Evolutionary conservation across 2,329 filamentous ascomycete genomes (phyloP), one percentile per base, ranked within the genome.

Genomic region (Arachnomyces sp.): DNA sequence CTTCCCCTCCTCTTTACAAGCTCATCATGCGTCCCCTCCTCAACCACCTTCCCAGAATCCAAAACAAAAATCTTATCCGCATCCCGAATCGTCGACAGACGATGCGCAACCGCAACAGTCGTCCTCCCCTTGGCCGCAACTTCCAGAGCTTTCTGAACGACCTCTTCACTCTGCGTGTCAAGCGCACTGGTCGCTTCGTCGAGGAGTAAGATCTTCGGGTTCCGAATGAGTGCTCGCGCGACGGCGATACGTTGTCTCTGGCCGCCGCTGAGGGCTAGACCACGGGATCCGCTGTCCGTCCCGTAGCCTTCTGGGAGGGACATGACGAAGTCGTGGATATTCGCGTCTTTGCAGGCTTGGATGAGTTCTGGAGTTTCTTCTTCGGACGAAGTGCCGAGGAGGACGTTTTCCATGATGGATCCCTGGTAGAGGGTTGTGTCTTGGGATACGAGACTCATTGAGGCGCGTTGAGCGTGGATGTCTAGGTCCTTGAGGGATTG

Each of bases 101-200:
- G 78, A 66, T 95, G 88, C 21, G 88, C 88, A 57, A 95, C 93
- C 3, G 85, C 84, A 52, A 94, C 90, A 2, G 86, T 93, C 0
- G 87, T 94, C 36, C 87, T 75, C 9, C 86, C 86, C 44, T 80
- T 72, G 2, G 85, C 73, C n/a, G 86, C 48, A 14, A 41, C 43
- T 31, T 56, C 55, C 33, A 62, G 42, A 1, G 59, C 59, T 28
- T 46, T 48, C 35, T 59, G 55, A 12, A 62, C 58, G 9, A 60
- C 38, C 6, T 48, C 46, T 38, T 66, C 62, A 7, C 56, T 61
- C 39, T 62, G 51, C 1, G 62, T 61, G 46, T 68, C 62, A 6
- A 66, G 48, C 3, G 60, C 62, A 13, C 55, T 60, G 3, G 66
- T 69, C 1, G 66, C 66, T 48, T 70, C 67, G 38, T 70, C 66